Evolutionary conservation across 2,329 filamentous ascomycete genomes (phyloP).

Genomic region (Westerdykella aurantiaca): DNA sequence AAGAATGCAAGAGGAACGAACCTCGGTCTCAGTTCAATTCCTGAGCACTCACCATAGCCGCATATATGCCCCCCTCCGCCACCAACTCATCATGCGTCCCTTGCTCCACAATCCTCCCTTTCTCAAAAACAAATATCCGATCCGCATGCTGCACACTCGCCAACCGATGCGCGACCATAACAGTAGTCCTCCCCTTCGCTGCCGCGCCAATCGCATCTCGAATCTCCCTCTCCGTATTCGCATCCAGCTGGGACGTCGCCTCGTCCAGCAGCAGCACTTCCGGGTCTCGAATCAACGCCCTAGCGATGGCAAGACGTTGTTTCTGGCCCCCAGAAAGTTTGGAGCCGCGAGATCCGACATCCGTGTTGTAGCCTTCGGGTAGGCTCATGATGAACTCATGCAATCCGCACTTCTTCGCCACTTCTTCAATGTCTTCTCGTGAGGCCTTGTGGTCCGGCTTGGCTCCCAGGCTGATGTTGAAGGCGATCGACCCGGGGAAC

Average conservation of each 20-base stretch:
- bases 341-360: conserved; percentile 40
- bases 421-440: conserved; percentile 27
- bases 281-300: conserved; percentile 44
- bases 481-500: conserved; percentile 41
- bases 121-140: conserved; percentile 71
- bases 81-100: conserved; percentile 59
- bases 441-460: conserved; percentile 19
- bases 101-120: conserved; percentile 55
- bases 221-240: conserved; percentile 41
- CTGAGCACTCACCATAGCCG: conserved; percentile 34
- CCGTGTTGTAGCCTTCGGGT: conserved; percentile 44
- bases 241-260: conserved; percentile 44
- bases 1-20: neutral
- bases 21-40: conserved; percentile 23
- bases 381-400: conserved; percentile 45
- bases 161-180: conserved; percentile 72
- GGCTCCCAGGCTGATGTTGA: conserved; percentile 42
- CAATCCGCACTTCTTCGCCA: conserved; percentile 40
- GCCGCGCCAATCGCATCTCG: conserved; percentile 40
- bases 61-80: conserved; percentile 29
- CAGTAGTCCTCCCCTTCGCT: conserved; percentile 51
- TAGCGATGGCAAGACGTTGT: conserved; percentile 43
- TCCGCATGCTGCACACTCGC: conserved; percentile 74
- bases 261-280: conserved; percentile 45
- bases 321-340: conserved; percentile 44